A percentile compares a stretch with the other conserved stretches of the same genome.
Conservation (phyloP, 2,329 filamentous ascomycete genomes). For the Cercospora sp. region DNA sequence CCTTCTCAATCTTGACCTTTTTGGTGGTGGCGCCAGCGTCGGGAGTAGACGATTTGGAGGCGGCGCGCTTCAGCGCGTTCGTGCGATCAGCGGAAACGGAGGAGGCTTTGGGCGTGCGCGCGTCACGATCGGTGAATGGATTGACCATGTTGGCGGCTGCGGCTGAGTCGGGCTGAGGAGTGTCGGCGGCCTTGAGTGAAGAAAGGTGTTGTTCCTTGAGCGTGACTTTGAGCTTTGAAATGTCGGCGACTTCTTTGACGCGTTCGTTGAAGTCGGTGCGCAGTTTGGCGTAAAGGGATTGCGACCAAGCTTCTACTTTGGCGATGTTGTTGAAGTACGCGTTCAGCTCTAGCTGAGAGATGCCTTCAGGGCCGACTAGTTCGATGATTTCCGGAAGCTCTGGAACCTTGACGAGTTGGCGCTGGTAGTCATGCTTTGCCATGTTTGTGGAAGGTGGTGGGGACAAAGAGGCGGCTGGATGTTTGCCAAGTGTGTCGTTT, state of each 20-base stretch:
- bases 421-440: background rate
- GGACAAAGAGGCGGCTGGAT: background rate
- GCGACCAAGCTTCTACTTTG: background rate
- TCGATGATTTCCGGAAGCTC: background rate
- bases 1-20: background rate
- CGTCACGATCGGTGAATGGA: background rate
- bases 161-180: background rate
- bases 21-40: background rate
- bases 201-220: background rate
- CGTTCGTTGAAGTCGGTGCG: conserved; percentile 2
- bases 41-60: conserved; percentile 1
- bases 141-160: background rate
- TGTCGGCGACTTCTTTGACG: background rate
- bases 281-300: background rate
- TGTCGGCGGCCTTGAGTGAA: too few relatives aligned
- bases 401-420: background rate
- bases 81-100: background rate
- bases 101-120: background rate
- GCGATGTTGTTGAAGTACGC: conserved; percentile 3
- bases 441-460: background rate
- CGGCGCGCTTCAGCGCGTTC: background rate
- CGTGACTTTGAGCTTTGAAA: background rate
- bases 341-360: background rate
- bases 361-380: background rate
- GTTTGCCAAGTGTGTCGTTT: background rate